A percentile compares a stretch with the other conserved stretches of the same genome.
Conservation (phyloP, 1,139 yeast genomes). For the Nakaseomyces delphensis region DNA sequence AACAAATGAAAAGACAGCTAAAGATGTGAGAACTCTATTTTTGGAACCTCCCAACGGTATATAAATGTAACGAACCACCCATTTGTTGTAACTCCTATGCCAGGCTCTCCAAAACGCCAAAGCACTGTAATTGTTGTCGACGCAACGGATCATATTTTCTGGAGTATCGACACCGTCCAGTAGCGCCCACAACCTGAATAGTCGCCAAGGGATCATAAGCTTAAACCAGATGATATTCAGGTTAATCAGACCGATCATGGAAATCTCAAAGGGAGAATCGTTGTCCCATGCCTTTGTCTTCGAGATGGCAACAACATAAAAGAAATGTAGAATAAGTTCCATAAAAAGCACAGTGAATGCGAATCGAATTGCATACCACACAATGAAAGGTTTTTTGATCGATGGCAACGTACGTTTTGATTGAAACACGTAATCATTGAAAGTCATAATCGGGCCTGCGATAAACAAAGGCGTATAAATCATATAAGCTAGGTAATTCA, state of each 20-base stretch:
- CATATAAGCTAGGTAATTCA: constrained; percentile 66
- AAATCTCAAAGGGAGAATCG: constrained; percentile 82
- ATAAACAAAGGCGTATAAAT: constrained; percentile 83
- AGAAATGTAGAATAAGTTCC: constrained; percentile 82
- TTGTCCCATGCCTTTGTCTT: constrained; percentile 81
- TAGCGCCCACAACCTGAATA: constrained; percentile 87
- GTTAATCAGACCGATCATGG: constrained; percentile 90
- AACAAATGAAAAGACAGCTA: constrained; percentile 90
- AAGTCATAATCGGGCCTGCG: constrained; percentile 91
- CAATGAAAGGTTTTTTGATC: constrained; percentile 44
- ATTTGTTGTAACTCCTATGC: constrained; percentile 90
- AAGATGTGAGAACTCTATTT: constrained; percentile 59
- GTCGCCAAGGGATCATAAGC: constrained; percentile 89
- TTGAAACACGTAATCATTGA: constrained; percentile 84
- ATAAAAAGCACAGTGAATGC: constrained; percentile 66
- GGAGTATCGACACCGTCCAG: constrained; percentile 92
- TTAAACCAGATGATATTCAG: constrained; percentile 88
- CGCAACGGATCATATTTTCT: constrained; percentile 94
- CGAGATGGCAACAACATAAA: constrained; percentile 90
- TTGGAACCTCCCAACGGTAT: constrained; percentile 81
- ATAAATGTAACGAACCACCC: constrained; percentile 78
- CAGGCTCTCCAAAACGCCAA: constrained; percentile 97
- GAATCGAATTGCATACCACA: constrained; percentile 59
- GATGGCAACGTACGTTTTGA: constrained; percentile 40
- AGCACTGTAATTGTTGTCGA: constrained; percentile 89